Base-by-base conservation (phyloP, 768 basidiomycete species). In the Suillus subluteus region DNA sequence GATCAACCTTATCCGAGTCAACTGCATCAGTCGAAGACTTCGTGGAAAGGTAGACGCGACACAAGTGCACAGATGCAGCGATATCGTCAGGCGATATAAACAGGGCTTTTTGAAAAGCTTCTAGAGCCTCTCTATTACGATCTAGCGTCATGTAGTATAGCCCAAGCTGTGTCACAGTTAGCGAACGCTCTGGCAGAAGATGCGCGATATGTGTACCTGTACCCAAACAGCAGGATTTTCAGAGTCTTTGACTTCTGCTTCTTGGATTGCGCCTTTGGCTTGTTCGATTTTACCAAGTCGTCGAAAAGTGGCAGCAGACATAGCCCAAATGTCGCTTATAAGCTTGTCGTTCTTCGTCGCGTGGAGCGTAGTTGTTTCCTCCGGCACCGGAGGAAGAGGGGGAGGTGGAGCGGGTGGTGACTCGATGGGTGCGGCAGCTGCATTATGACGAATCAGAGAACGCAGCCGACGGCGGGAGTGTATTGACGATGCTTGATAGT, bases 281-380 rank as follows among this genome's bases (percentile, higher is more conserved):
- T 98, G 94, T 66, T 98, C 96, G 63, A 94, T 85, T 79, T 95
- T 95, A 13, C 94, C 94, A 64, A 92, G 80, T 66, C 98, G 81
- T 56, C 98, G 83, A 81, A 98, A 99, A 0, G 94, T 98, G 18
- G 98, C 95, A 1, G 97, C 94, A 8, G 91, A 92, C 86, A 95
- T 94, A 6, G 98, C 79, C 98, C 98, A 99, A 8, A 98, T 79
- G 70, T 95, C 89, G 66, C 91, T 92, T 66, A 98, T 80, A 37
- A 98, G 78, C 32, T 88, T 81, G 48, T 87, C 86, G 64, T 88
- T 87, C 68, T 89, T 90, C 30, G 83, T 82, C 23, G 82, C 82
- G 4, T 63, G 77, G 70, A 66, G 77, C 43, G 78, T 71, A 63
- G 78, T 65, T 70, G 74, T 65, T 74, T 71, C 37, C 78, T 78